These are phyloP conservation scores for Phytophthora uliginosa DNA, from an alignment of 352 stramenopile genomes.

Conservation along the genomic window DNA sequence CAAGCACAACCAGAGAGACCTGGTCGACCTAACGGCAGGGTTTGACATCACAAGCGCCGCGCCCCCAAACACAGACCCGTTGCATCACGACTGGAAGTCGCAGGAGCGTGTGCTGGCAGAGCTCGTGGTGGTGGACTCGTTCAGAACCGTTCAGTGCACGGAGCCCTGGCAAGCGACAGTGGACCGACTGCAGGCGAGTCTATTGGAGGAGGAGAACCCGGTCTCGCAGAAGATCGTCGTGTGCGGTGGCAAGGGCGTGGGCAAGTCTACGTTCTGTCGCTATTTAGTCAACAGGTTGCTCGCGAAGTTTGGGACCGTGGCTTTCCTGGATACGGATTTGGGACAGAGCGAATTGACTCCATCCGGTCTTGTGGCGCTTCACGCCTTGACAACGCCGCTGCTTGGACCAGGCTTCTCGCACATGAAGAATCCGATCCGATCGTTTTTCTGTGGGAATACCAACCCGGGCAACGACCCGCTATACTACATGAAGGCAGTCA, in stretches of 20 bases:
- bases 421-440: slow-evolving; percentile 82
- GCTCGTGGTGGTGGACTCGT: slow-evolving; percentile 66
- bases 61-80: slow-evolving; percentile 15
- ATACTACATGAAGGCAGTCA: slow-evolving; percentile 81
- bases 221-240: slow-evolving; percentile 83
- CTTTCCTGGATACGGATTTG: slow-evolving; percentile 96
- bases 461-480: slow-evolving; percentile 83
- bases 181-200: slow-evolving; percentile 51
- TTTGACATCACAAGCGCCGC: slow-evolving; percentile 28
- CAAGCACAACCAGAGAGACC: slow-evolving; percentile 50
- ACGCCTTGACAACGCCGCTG: slow-evolving; percentile 89
- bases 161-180: slow-evolving; percentile 60
- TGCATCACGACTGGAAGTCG: slow-evolving; percentile 63
- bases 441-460: slow-evolving; percentile 81
- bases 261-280: slow-evolving; percentile 97
- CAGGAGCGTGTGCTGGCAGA: slow-evolving; percentile 61
- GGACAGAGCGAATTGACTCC: slow-evolving; percentile 96
- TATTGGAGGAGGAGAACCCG: slow-evolving; percentile 27
- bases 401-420: slow-evolving; percentile 94
- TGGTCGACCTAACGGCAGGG: slow-evolving; percentile 23
- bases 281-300: slow-evolving; percentile 96
- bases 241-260: slow-evolving; percentile 96
- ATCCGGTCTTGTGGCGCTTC: slow-evolving; percentile 94
- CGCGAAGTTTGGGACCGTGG: slow-evolving; percentile 71
- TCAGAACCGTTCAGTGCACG: slow-evolving; percentile 74